Percentiles rank a stretch among this genome's conserved stretches.
phyloP scores from a whole-genome alignment of 2,329 filamentous ascomycete species.

The Ophiocordyceps camponoti-floridani region DNA sequence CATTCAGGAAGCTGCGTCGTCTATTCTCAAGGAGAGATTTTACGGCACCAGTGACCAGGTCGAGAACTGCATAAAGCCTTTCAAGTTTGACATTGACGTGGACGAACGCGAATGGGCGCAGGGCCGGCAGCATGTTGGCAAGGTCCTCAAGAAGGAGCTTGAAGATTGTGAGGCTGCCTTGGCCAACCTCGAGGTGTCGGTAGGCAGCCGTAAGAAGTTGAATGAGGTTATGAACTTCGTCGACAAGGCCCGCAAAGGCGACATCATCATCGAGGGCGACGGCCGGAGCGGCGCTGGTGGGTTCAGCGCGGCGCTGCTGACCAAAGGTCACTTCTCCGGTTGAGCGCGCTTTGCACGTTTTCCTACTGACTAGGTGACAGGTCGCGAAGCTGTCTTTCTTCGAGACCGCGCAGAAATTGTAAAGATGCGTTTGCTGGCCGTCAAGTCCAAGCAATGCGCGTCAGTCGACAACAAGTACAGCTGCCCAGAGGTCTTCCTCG shows the following conservation, averaged over 20 bases:
- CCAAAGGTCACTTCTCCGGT: constrained; percentile 43
- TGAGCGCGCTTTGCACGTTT: not conserved
- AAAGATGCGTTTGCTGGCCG: constrained; percentile 71
- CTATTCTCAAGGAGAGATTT: constrained; percentile 82
- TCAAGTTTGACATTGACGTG: constrained; percentile 94
- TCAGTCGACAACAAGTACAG: constrained; percentile 80
- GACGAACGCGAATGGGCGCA: constrained; percentile 78
- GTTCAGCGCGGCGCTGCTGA: constrained; percentile 74
- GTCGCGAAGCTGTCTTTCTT: constrained; percentile 84
- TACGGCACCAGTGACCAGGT: constrained; percentile 97
- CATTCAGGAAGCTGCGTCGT: constrained; percentile 80
- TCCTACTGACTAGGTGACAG: constrained; percentile 26
- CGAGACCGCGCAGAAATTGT: constrained; percentile 81
- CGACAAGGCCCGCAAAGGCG: constrained; percentile 74
- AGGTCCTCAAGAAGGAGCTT: constrained; percentile 73
- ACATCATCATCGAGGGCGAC: constrained; percentile 70
- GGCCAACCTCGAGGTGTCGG: constrained; percentile 53
- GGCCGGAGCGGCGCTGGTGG: constrained; percentile 75
- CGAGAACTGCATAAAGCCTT: constrained; percentile 97
- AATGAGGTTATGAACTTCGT: constrained; percentile 83
- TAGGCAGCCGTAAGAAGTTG: constrained; percentile 71
- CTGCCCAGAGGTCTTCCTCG: constrained; percentile 94
- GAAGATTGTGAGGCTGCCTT: constrained; percentile 66
- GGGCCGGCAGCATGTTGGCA: constrained; percentile 66
- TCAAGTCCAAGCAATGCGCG: constrained; percentile 81